These are phyloP conservation scores for Inosperma sp. DNA, from an alignment of 768 basidiomycete genomes.

Conservation along the genomic window DNA sequence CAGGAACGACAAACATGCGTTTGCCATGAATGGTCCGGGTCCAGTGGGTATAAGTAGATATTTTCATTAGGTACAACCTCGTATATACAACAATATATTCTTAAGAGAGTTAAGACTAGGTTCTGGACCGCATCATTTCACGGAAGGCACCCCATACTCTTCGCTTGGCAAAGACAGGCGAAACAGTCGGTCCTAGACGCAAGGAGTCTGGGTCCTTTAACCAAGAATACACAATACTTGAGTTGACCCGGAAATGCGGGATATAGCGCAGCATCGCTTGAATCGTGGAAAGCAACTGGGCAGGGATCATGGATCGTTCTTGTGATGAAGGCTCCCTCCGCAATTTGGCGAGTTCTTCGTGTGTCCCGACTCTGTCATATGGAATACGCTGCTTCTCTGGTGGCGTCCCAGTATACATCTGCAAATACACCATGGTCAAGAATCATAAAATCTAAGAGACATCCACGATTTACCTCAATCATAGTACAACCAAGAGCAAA, in stretches of 20 bases:
- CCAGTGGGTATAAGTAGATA: too few relatives aligned
- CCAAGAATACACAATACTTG: slow-evolving; percentile 12
- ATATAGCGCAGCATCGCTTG: slow-evolving; percentile 13
- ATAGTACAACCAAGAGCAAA: slow-evolving; percentile 22
- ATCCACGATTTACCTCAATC: slow-evolving; percentile 14
- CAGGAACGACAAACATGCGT: slow-evolving; percentile 20
- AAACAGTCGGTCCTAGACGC: slow-evolving; percentile 3
- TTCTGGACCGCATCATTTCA: not conserved
- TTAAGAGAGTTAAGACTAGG: too few relatives aligned
- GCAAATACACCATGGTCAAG: not conserved
- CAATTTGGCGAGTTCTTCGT: slow-evolving; percentile 9
- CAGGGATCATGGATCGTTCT: slow-evolving; percentile 14
- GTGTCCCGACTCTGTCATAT: slow-evolving; percentile 8
- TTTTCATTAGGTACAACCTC: too few relatives aligned
- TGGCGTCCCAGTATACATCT: slow-evolving; percentile 19
- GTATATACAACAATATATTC: too few relatives aligned
- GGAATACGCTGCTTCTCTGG: slow-evolving; percentile 15
- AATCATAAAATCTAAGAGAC: not conserved
- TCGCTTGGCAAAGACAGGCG: slow-evolving; percentile 16
- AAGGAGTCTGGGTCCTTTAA: slow-evolving; percentile 9
- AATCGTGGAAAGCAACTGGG: slow-evolving; percentile 10
- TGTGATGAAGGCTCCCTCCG: slow-evolving; percentile 7
- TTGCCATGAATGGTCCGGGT: slow-evolving; percentile 13
- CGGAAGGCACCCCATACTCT: slow-evolving; percentile 5
- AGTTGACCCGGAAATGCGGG: slow-evolving; percentile 13